Conservation (phyloP, 2,329 filamentous ascomycete genomes). For the Fusarium verticillioides region DNA sequence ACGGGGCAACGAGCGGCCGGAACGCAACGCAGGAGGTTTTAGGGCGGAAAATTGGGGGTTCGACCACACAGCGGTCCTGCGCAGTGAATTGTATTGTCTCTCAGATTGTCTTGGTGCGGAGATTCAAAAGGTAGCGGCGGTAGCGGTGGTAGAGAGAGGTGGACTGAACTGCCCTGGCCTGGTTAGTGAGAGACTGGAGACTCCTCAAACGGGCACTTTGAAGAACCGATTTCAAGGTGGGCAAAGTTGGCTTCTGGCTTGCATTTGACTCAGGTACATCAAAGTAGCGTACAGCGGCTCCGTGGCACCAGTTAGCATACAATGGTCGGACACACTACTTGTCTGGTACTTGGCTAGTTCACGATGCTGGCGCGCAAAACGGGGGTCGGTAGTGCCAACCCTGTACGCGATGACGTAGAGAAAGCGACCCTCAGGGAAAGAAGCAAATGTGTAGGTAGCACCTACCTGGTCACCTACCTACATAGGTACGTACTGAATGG, state of each 20-base stretch:
- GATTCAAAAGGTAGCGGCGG: constrained; percentile 37
- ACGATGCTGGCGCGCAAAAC: constrained; percentile 30
- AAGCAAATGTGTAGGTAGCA: constrained; percentile 12
- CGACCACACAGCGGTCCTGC: constrained; percentile 28
- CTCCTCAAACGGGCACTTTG: constrained; percentile 22
- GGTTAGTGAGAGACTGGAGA: constrained; percentile 35
- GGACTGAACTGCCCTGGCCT: constrained; percentile 27
- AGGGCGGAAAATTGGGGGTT: constrained; percentile 36
- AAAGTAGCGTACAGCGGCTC: constrained; percentile 9
- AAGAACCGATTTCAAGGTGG: constrained; percentile 35
- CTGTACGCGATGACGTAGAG: constrained; percentile 44
- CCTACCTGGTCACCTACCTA: constrained; percentile 4
- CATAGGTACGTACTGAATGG: constrained; percentile 21
- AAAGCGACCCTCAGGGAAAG: constrained; percentile 31
- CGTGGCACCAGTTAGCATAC: neutral
- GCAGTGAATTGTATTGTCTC: constrained; percentile 24
- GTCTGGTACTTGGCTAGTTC: constrained; percentile 14
- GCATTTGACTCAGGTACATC: constrained; percentile 11
- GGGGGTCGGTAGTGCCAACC: constrained; percentile 24
- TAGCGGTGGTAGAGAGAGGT: constrained; percentile 36
- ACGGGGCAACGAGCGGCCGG: constrained; percentile 33
- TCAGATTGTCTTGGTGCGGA: constrained; percentile 38
- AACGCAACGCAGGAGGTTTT: constrained; percentile 34
- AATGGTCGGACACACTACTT: constrained; percentile 3
- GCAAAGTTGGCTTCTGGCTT: constrained; percentile 38